Conservation (phyloP, 305 asterid species). For the Fraxinus sp. region DNA sequence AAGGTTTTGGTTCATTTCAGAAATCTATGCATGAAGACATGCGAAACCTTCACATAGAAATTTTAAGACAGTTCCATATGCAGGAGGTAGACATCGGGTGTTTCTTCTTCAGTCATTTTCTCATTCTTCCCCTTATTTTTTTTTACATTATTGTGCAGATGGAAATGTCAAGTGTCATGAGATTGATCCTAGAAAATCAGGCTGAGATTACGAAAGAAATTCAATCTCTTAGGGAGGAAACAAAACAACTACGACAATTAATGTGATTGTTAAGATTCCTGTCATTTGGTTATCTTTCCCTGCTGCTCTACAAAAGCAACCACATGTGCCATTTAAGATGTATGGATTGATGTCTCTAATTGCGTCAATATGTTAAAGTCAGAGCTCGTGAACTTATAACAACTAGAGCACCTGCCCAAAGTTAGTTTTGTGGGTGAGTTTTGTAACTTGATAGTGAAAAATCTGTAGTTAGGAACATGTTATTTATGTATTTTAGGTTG, state of each 20-base stretch:
- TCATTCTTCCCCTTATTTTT: conserved; percentile 17
- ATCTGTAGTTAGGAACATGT: not conserved
- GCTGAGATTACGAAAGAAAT: conserved; percentile 12
- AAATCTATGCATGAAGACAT: conserved; percentile 83
- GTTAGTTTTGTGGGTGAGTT: not conserved
- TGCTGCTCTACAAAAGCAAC: not conserved
- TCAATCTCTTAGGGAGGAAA: conserved; percentile 11
- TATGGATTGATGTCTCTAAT: not conserved
- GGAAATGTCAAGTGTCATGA: conserved; percentile 11
- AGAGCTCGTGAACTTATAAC: not conserved
- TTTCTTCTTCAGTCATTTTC: not conserved
- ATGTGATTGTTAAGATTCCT: not conserved
- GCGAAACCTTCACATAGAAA: conserved; percentile 87
- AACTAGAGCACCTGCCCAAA: not conserved
- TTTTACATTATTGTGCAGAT: conserved; percentile 1
- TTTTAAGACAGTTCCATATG: conserved; percentile 81
- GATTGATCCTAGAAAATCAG: conserved; percentile 13
- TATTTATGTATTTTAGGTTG: not conserved
- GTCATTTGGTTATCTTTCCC: not conserved
- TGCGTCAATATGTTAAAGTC: not conserved
- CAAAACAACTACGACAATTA: conserved; percentile 11
- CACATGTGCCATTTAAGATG: not conserved
- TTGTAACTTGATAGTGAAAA: not conserved
- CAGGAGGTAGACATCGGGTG: conserved; percentile 63
- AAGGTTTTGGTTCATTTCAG: conserved; percentile 77